Conservation (phyloP, 2,329 filamentous ascomycete genomes). For the Emmonsiellopsis sp. region DNA sequence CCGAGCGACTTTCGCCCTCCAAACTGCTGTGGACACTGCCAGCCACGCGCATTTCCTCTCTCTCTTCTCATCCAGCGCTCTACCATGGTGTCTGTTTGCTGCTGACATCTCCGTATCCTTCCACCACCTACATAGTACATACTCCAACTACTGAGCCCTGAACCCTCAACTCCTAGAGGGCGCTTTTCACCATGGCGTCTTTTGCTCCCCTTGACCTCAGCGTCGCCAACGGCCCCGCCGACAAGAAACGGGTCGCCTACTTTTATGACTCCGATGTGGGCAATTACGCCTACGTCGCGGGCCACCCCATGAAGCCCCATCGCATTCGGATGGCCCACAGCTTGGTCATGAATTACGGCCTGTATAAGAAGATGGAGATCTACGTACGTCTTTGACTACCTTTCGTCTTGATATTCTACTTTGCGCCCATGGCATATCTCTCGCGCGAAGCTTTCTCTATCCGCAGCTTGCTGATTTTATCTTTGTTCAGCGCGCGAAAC, state of each 20-base stretch:
- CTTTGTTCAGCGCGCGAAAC: slow-evolving; percentile 61
- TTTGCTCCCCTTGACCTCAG: slow-evolving; percentile 47
- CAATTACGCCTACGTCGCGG: slow-evolving; percentile 87
- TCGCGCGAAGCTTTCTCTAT: slow-evolving; percentile 20
- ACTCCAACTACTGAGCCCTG: background rate
- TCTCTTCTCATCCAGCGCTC: too few relatives aligned
- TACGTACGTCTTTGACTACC: slow-evolving; percentile 43
- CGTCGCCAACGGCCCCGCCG: slow-evolving; percentile 41
- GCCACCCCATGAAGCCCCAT: slow-evolving; percentile 61
- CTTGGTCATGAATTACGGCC: slow-evolving; percentile 62
- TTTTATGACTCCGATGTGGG: slow-evolving; percentile 98
- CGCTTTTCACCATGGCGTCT: slow-evolving; percentile 37
- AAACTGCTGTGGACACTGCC: background rate
- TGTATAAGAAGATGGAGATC: slow-evolving; percentile 68
- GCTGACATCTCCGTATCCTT: too few relatives aligned
- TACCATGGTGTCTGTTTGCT: too few relatives aligned
- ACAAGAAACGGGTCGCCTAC: slow-evolving; percentile 82
- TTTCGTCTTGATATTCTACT: background rate
- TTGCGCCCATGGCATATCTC: slow-evolving; percentile 12
- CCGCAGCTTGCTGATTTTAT: background rate
- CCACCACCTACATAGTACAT: background rate
- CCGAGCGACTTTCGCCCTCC: background rate
- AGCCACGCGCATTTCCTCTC: too few relatives aligned
- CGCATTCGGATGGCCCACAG: slow-evolving; percentile 58
- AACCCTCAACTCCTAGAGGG: background rate